phyloP scores from a whole-genome alignment of 768 basidiomycete species.

The Hydnomerulius pinastri region DNA sequence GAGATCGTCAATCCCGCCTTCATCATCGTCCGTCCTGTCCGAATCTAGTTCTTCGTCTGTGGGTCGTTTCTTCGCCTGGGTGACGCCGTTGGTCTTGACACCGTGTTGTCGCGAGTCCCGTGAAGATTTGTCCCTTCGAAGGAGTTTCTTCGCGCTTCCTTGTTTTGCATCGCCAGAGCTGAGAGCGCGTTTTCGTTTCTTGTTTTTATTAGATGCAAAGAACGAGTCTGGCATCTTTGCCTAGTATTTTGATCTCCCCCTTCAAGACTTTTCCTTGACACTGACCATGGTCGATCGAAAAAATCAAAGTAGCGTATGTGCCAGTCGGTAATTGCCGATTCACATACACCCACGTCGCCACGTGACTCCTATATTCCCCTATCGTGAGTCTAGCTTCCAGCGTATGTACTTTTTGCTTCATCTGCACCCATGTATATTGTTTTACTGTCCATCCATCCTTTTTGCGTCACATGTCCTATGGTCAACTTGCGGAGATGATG shows the following conservation, averaged over 20 bases:
- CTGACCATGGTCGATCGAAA: slow-evolving; percentile 21
- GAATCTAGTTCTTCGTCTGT: slow-evolving; percentile 68
- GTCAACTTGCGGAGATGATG: too few relatives aligned
- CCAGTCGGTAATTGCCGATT: slow-evolving; percentile 14
- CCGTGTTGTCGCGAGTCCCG: background rate
- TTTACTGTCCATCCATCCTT: too few relatives aligned
- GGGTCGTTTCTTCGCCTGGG: slow-evolving; percentile 23
- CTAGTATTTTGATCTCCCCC: background rate
- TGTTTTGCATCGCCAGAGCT: slow-evolving; percentile 24
- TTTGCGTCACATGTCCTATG: too few relatives aligned
- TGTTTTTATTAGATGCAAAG: slow-evolving; percentile 62
- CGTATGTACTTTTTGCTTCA: too few relatives aligned
- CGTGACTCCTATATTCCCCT: background rate
- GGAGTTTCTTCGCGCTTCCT: slow-evolving; percentile 27
- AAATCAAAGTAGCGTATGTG: slow-evolving; percentile 17
- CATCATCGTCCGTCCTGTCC: slow-evolving; percentile 58
- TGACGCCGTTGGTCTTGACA: slow-evolving; percentile 27
- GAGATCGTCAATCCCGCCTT: slow-evolving; percentile 64
- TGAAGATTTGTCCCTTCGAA: slow-evolving; percentile 9
- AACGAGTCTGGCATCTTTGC: slow-evolving; percentile 78
- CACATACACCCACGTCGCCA: slow-evolving; percentile 11
- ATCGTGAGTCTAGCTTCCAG: too few relatives aligned
- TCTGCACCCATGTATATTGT: too few relatives aligned
- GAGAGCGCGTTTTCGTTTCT: slow-evolving; percentile 61
- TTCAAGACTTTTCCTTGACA: background rate